These are phyloP conservation scores for Blepharisma japonicum DNA, from an alignment of 73 alveolate genomes.

Conservation along the genomic window DNA sequence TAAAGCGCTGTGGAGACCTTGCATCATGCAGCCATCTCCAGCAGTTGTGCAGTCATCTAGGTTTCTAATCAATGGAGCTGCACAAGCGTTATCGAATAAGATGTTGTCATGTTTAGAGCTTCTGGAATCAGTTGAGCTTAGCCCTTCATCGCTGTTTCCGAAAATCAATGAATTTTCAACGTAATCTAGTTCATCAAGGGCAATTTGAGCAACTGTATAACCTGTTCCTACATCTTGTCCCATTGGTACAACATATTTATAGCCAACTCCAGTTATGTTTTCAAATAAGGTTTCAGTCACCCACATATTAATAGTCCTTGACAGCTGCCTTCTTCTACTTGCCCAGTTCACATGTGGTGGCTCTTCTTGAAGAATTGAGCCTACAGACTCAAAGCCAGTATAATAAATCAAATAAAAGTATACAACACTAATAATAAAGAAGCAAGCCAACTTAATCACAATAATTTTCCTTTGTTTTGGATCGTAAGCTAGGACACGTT, in stretches of 20 bases:
- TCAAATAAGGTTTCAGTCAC: not conserved
- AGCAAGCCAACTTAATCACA: not conserved
- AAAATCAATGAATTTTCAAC: constrained; percentile 2
- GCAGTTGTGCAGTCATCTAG: not conserved
- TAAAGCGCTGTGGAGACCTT: constrained; percentile 10
- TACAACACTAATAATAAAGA: not conserved
- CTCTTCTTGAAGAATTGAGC: not conserved
- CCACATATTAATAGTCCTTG: constrained; percentile 5
- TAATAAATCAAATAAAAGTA: constrained; percentile 2
- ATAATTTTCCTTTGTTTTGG: constrained; percentile 1
- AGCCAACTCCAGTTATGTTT: not conserved
- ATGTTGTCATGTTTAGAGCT: not conserved
- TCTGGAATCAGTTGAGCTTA: not conserved
- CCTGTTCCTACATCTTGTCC: not conserved
- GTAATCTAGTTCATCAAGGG: not conserved
- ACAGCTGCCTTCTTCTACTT: not conserved
- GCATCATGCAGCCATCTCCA: not conserved
- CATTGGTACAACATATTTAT: constrained; percentile 5
- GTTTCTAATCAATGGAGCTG: not conserved
- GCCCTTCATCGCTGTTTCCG: not conserved
- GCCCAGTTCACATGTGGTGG: constrained; percentile 2
- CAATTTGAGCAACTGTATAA: not conserved
- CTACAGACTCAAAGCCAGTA: constrained; percentile 1
- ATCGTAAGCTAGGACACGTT: constrained; percentile 3
- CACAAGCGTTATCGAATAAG: not conserved